A percentile compares a stretch with the other conserved stretches of the same genome.
Evolutionary conservation across 345 rosid species (phyloP).

Genomic region (Triadica sebifera): DNA sequence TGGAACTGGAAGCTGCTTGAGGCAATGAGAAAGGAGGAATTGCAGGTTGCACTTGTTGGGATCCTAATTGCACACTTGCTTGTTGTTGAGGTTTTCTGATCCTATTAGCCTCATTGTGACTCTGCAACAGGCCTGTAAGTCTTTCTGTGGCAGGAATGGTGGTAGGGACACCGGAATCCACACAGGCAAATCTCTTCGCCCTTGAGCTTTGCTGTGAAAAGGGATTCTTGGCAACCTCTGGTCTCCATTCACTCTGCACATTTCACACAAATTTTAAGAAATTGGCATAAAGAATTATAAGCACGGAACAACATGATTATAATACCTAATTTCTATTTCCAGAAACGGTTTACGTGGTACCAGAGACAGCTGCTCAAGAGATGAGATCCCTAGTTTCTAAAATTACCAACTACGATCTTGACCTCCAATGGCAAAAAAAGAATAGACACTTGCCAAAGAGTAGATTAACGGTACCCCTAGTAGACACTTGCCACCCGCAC

Average conservation of each 20-base stretch:
- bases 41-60: conserved; percentile 41
- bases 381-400: neutral
- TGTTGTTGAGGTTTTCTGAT: conserved; percentile 35
- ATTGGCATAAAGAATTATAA: neutral
- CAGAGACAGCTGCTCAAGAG: neutral
- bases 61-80: conserved; percentile 25
- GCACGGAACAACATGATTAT: conserved; percentile 5
- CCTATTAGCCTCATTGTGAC: conserved; percentile 27
- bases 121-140: conserved; percentile 18
- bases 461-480: no score
- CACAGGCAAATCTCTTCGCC: conserved; percentile 29
- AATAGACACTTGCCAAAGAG: neutral
- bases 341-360: no score
- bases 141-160: conserved; percentile 5
- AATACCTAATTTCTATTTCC: neutral
- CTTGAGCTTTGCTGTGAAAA: conserved; percentile 48
- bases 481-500: no score
- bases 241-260: conserved; percentile 75
- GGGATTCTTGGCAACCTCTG: conserved; percentile 55
- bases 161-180: conserved; percentile 17
- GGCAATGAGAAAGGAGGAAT: conserved; percentile 27
- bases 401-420: neutral
- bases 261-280: neutral
- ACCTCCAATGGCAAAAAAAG: neutral
- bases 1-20: conserved; percentile 19